Evolutionary conservation across 495 filamentous ascomycete species (phyloP), one percentile per base, ranked within the genome.

Genomic region (Glarea lozoyensis): DNA sequence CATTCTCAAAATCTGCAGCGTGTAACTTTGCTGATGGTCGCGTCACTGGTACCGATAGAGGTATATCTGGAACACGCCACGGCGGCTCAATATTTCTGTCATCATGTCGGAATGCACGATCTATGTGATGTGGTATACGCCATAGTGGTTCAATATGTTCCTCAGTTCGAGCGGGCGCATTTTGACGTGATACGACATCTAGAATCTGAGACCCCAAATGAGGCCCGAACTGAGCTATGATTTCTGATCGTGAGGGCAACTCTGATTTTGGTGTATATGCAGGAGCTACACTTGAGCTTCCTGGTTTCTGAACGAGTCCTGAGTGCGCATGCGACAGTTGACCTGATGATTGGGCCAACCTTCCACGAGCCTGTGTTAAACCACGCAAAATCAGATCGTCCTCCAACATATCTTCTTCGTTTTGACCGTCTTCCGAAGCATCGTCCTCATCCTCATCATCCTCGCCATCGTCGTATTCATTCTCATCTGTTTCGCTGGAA

Each of bases 371-470:
- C 15, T 35, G 41, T 2, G 43, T 40, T 45, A 52, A 53, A 2
- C 57, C 57, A n/a, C 48, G 46, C 38, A 60, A 35, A 40, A 57
- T 58, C 20, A 54, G 23, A 25, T 55, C 54, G 27, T 57, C 57
- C 13, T 52, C 48, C 12, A 49, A 23, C 48, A 52, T 49, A 11
- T 52, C 45, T 6, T 49, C 49, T n/a, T 49, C 52, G 21, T 60
- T 59, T 13, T 53, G 41, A 2, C 36, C 49, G 30, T 42, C 39
- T 15, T 21, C 49, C 21, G 30, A 34, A 15, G 32, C 40, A 37
- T 45, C 50, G 2, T 50, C 45, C 4, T 58, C 52, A 13, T 40
- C 42, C 20, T 51, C 10, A 9, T 42, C 33, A 12, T 27, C 34
- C 4, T 27, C 37, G 7, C 25, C 25, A 29, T 7, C n/a, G 25